Evolutionary conservation across 1,139 yeast genomes (phyloP).

Genomic region (Scheffersomyces lignicola): DNA sequence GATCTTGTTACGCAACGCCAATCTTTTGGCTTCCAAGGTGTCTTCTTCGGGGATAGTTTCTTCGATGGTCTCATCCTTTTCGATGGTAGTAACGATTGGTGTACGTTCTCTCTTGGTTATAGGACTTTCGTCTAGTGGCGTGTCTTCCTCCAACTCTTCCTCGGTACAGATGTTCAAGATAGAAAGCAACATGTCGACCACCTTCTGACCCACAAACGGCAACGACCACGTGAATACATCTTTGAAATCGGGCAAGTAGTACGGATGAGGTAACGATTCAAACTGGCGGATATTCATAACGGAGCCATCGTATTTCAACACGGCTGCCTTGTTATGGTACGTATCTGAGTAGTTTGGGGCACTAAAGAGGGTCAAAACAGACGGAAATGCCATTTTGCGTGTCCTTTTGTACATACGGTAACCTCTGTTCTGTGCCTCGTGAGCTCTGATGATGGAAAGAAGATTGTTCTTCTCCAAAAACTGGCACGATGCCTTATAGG

Average conservation of each 20-base stretch:
- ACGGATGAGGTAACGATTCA: slow-evolving; percentile 91
- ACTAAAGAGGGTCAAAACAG: slow-evolving; percentile 86
- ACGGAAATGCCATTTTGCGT: slow-evolving; percentile 86
- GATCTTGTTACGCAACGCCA: slow-evolving; percentile 81
- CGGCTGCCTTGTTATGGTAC: slow-evolving; percentile 95
- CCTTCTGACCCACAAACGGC: slow-evolving; percentile 97
- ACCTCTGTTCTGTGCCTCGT: slow-evolving; percentile 98
- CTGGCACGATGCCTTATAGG: slow-evolving; percentile 80
- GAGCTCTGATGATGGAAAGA: slow-evolving; percentile 86
- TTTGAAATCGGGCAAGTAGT: slow-evolving; percentile 96
- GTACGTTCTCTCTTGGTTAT: no score
- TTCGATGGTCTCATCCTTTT: no score
- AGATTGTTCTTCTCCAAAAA: slow-evolving; percentile 80
- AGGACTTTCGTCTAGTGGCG: slow-evolving; percentile 39
- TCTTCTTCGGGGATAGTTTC: slow-evolving; percentile 12
- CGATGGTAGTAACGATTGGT: no score
- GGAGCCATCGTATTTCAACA: slow-evolving; percentile 83
- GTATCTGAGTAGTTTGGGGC: slow-evolving; percentile 96
- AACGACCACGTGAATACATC: slow-evolving; percentile 97
- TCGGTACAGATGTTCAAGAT: slow-evolving; percentile 92
- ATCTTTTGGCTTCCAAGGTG: slow-evolving; percentile 46
- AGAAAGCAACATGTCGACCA: slow-evolving; percentile 89
- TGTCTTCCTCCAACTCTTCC: slow-evolving; percentile 85
- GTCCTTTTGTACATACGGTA: slow-evolving; percentile 92
- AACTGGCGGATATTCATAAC: slow-evolving; percentile 96